Evolutionary conservation across 1,284 basidiomycete species (phyloP).

Genomic region (Singerocomus inundabilis): DNA sequence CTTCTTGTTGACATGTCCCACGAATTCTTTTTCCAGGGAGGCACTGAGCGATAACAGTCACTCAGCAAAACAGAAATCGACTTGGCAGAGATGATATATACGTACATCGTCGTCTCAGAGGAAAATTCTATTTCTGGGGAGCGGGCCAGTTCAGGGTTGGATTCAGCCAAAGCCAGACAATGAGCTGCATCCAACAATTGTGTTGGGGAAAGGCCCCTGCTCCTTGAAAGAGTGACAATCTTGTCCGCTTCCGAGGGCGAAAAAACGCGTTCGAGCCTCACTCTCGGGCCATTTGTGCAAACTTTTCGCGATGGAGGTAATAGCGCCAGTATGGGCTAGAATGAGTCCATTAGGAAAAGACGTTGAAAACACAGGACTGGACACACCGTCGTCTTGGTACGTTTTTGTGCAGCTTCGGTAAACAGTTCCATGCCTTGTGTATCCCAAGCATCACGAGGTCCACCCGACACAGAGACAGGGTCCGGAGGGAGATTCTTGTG

Average conservation of each 20-base stretch:
- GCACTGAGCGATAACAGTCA: conserved; percentile 18
- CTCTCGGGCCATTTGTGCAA: not conserved
- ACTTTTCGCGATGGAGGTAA: not conserved
- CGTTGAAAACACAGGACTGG: not conserved
- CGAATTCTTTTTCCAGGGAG: too few species aligned
- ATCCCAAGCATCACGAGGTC: not conserved
- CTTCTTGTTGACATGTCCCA: too few species aligned
- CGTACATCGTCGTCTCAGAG: conserved; percentile 5
- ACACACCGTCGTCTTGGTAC: not conserved
- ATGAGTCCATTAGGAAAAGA: not conserved
- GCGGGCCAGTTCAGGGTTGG: not conserved
- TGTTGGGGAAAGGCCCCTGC: not conserved
- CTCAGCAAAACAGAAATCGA: not conserved
- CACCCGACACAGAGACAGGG: conserved; percentile 1
- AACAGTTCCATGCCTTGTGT: not conserved
- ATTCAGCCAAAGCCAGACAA: not conserved
- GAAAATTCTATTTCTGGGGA: conserved; percentile 1
- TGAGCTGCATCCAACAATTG: conserved; percentile 1
- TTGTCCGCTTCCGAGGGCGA: not conserved
- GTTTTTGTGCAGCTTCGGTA: not conserved
- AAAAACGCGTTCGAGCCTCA: conserved; percentile 1
- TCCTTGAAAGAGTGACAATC: not conserved
- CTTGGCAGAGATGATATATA: not conserved
- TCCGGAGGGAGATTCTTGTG: not conserved
- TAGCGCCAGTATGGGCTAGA: not conserved